A percentile compares a stretch with the other conserved stretches of the same genome.
phyloP scores from a whole-genome alignment of 1,284 basidiomycete species.

The Retiboletus fuscus region DNA sequence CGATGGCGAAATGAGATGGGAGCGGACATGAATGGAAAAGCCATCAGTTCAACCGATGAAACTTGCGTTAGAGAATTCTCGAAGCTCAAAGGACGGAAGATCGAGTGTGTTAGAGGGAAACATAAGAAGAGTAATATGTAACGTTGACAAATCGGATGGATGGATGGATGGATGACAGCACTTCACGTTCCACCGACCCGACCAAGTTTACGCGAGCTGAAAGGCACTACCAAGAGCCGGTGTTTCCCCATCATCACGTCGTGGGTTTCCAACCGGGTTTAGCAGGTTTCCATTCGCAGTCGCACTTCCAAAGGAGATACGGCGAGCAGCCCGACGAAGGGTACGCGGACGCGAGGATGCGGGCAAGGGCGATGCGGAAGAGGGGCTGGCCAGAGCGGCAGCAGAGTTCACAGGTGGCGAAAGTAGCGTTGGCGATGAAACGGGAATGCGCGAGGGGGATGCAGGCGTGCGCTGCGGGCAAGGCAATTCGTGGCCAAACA shows the following conservation, averaged over 20 bases:
- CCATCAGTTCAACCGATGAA: constrained; percentile 12
- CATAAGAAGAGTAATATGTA: constrained; percentile 18
- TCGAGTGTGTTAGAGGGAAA: not conserved
- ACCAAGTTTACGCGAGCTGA: constrained; percentile 42
- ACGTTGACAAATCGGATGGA: constrained; percentile 23
- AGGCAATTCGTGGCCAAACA: constrained; percentile 50
- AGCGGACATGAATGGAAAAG: constrained; percentile 7
- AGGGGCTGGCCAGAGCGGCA: not conserved
- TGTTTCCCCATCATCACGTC: constrained; percentile 32
- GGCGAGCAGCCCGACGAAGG: constrained; percentile 49
- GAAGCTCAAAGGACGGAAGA: constrained; percentile 16
- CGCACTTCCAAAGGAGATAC: constrained; percentile 47
- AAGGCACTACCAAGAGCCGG: constrained; percentile 46
- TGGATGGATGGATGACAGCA: not conserved
- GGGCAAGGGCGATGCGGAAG: constrained; percentile 18
- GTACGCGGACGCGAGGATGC: constrained; percentile 45
- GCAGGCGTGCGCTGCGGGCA: constrained; percentile 48
- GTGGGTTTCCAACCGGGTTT: constrained; percentile 28
- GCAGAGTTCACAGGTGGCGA: constrained; percentile 36
- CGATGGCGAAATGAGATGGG: constrained; percentile 4
- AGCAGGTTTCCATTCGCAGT: constrained; percentile 23
- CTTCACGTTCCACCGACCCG: constrained; percentile 9
- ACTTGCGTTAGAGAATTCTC: not conserved
- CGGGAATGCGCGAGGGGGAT: constrained; percentile 48
- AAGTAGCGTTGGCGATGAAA: constrained; percentile 47